Conservation (phyloP, 1,284 basidiomycete species). For the Megacollybia platyphylla region DNA sequence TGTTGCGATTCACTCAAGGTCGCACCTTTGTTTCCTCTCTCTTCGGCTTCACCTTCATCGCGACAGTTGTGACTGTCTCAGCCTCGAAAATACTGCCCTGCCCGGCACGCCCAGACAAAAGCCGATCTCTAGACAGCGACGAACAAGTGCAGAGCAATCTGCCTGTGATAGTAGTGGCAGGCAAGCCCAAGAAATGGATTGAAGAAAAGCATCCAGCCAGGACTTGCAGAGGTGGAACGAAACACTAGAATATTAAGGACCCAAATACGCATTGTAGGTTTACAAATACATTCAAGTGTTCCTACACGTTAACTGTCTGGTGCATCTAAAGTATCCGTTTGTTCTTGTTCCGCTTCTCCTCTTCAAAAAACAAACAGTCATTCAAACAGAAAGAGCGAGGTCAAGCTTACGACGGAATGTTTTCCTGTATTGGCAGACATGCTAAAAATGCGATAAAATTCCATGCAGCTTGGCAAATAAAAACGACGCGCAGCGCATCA, state of each 20-base stretch:
- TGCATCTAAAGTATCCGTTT: neutral
- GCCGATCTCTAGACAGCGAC: slow-evolving; percentile 41
- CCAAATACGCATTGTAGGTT: neutral
- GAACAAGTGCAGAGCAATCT: slow-evolving; percentile 11
- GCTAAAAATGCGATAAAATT: slow-evolving; percentile 49
- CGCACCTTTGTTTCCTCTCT: slow-evolving; percentile 66
- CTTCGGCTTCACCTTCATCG: slow-evolving; percentile 68
- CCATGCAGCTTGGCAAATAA: slow-evolving; percentile 62
- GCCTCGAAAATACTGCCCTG: slow-evolving; percentile 69
- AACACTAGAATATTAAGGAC: neutral
- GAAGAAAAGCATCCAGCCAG: slow-evolving; percentile 46
- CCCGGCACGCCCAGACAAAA: slow-evolving; percentile 45
- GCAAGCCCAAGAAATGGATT: slow-evolving; percentile 64
- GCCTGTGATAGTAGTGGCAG: slow-evolving; percentile 10
- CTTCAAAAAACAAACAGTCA: neutral
- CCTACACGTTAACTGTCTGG: neutral
- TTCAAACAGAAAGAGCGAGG: neutral
- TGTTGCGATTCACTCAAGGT: slow-evolving; percentile 48
- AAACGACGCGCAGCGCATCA: slow-evolving; percentile 74
- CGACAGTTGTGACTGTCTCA: slow-evolving; percentile 67
- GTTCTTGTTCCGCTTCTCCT: neutral
- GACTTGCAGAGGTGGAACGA: slow-evolving; percentile 5
- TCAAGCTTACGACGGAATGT: slow-evolving; percentile 49
- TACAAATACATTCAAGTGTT: neutral
- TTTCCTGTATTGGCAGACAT: slow-evolving; percentile 67